Conservation (phyloP, 352 stramenopile genomes). For the Pythium phragmiticola region DNA sequence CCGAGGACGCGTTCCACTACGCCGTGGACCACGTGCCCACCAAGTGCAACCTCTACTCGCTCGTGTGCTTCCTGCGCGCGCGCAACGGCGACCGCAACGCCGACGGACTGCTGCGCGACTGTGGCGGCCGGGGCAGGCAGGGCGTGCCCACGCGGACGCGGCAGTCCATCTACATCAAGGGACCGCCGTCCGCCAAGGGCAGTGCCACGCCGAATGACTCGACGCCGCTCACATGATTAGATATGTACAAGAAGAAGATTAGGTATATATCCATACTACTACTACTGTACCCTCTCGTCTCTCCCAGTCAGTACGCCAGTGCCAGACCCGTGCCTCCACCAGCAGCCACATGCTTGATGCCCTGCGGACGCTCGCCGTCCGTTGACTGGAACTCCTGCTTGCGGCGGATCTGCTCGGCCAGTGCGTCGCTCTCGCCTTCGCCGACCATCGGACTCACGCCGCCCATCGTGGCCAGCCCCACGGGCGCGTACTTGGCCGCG, state of each 20-base stretch:
- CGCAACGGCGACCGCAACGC: slow-evolving; percentile 55
- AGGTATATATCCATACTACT: background rate
- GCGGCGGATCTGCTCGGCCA: slow-evolving; percentile 24
- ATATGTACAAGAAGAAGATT: too few relatives aligned
- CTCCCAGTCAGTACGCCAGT: slow-evolving; percentile 18
- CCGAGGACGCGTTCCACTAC: slow-evolving; percentile 71
- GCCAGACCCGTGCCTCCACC: slow-evolving; percentile 9
- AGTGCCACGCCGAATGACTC: background rate
- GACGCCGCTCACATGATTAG: slow-evolving; percentile 12
- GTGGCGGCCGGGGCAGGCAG: slow-evolving; percentile 61
- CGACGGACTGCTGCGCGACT: slow-evolving; percentile 34
- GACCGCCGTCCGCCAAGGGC: slow-evolving; percentile 23
- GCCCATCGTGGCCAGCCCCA: slow-evolving; percentile 21
- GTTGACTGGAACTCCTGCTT: slow-evolving; percentile 3
- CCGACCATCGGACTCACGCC: background rate
- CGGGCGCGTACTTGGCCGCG: slow-evolving; percentile 48
- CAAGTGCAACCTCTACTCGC: slow-evolving; percentile 88
- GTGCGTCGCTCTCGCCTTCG: slow-evolving; percentile 19
- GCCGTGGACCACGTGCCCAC: slow-evolving; percentile 81
- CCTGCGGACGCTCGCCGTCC: background rate
- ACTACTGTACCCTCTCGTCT: background rate
- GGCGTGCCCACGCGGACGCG: slow-evolving; percentile 52
- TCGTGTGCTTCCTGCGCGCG: slow-evolving; percentile 70
- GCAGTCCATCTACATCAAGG: slow-evolving; percentile 64
- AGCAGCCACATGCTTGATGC: background rate